Evolutionary conservation across 2,329 filamentous ascomycete genomes (phyloP).

Genomic region (Oidium heveae): DNA sequence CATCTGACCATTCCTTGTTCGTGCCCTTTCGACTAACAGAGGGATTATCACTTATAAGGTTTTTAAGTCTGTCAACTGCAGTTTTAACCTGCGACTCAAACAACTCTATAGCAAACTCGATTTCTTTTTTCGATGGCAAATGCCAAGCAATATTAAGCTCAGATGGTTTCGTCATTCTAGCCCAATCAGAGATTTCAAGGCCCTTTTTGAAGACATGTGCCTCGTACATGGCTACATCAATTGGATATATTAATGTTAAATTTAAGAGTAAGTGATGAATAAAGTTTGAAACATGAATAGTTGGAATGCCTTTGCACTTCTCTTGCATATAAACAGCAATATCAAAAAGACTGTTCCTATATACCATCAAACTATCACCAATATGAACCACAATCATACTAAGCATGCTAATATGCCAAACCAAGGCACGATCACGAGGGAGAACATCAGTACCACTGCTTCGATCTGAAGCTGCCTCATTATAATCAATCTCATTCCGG

Average conservation of each 20-base stretch:
- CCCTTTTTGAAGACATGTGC: slow-evolving; percentile 45
- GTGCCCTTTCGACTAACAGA: slow-evolving; percentile 77
- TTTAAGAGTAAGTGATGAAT: slow-evolving; percentile 92
- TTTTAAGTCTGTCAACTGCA: slow-evolving; percentile 48
- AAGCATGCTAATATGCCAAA: slow-evolving; percentile 92
- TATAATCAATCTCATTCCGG: slow-evolving; percentile 88
- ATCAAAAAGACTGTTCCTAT: slow-evolving; percentile 69
- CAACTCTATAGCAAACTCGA: slow-evolving; percentile 70
- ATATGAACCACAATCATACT: slow-evolving; percentile 98
- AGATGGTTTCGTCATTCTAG: slow-evolving; percentile 44
- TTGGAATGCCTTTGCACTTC: slow-evolving; percentile 77
- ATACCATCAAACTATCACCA: slow-evolving; percentile 66
- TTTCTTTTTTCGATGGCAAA: slow-evolving; percentile 51
- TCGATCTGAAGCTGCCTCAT: slow-evolving; percentile 80
- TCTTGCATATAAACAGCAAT: slow-evolving; percentile 93
- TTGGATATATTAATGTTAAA: slow-evolving; percentile 77
- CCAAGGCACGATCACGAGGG: slow-evolving; percentile 70
- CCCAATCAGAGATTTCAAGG: slow-evolving; percentile 62
- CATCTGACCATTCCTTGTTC: slow-evolving; percentile 97
- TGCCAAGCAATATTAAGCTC: slow-evolving; percentile 81
- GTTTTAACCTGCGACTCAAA: slow-evolving; percentile 64
- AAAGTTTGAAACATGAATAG: slow-evolving; percentile 91
- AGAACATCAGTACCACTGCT: slow-evolving; percentile 85
- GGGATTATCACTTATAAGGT: slow-evolving; percentile 58
- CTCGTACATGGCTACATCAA: slow-evolving; percentile 74